Conservation (phyloP, 2,329 filamentous ascomycete species). For the Aspergillus glaucus region DNA sequence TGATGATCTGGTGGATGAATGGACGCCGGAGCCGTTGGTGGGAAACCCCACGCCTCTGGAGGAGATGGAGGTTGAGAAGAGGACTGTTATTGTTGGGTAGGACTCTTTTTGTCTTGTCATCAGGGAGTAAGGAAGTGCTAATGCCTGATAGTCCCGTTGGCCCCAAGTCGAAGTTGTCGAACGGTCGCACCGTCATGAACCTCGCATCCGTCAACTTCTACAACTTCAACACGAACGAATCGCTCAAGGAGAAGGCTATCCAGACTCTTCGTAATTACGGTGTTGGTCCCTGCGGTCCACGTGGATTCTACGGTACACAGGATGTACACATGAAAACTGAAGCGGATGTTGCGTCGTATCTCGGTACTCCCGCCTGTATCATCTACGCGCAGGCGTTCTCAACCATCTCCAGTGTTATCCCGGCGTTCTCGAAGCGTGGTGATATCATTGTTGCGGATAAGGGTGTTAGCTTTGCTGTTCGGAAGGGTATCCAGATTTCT, state of each 20-base stretch:
- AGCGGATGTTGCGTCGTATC: conserved; percentile 80
- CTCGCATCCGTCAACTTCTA: conserved; percentile 96
- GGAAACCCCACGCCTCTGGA: conserved; percentile 67
- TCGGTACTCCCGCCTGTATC: conserved; percentile 84
- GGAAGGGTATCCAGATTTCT: conserved; percentile 89
- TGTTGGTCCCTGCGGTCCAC: conserved; percentile 91
- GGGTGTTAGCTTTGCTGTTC: conserved; percentile 86
- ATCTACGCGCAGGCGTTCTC: conserved; percentile 95
- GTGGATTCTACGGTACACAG: conserved; percentile 96
- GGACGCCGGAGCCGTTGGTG: conserved; percentile 90
- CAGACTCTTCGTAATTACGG: conserved; percentile 91
- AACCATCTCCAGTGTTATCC: conserved; percentile 94
- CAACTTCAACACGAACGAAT: conserved; percentile 90
- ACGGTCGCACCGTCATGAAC: conserved; percentile 85
- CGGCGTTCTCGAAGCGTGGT: conserved; percentile 91
- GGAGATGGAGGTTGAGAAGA: conserved; percentile 72
- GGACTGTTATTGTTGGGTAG: conserved; percentile 84
- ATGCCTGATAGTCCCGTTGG: conserved; percentile 62
- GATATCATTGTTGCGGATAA: conserved; percentile 96
- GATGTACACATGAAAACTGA: conserved; percentile 98
- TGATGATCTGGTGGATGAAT: conserved; percentile 93
- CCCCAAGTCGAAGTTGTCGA: conserved; percentile 81
- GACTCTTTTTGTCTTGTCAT: conserved; percentile 9
- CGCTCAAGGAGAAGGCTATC: conserved; percentile 90
- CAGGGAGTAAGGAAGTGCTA: too few species aligned